Conservation (phyloP, 495 filamentous ascomycete genomes). For the Bathelium albidoporum region DNA sequence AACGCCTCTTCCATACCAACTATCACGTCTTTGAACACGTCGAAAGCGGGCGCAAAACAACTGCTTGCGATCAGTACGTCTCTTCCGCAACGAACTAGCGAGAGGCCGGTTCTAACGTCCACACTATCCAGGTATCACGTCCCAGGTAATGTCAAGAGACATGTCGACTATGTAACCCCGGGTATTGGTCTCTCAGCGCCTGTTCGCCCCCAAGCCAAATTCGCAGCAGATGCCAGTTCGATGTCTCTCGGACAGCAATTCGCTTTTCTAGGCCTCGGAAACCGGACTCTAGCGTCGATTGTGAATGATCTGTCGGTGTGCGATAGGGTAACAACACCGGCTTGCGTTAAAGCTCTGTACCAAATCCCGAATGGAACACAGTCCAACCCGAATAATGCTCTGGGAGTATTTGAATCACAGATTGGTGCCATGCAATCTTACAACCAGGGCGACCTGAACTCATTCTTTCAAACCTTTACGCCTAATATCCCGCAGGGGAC, state of each 20-base stretch:
- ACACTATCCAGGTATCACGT: conserved; percentile 10
- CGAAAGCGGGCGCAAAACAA: conserved; percentile 6
- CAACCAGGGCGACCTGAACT: conserved; percentile 12
- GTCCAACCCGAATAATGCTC: conserved; percentile 5
- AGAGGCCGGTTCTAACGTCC: neutral
- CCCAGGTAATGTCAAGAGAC: conserved; percentile 7
- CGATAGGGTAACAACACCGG: conserved; percentile 13
- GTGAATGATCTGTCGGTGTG: conserved; percentile 10
- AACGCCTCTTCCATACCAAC: conserved; percentile 16
- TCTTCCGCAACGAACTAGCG: neutral
- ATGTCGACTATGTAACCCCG: conserved; percentile 18
- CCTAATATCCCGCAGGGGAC: conserved; percentile 10
- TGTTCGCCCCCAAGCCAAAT: neutral
- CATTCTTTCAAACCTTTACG: conserved; percentile 12
- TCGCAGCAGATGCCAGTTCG: neutral
- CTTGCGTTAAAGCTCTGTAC: conserved; percentile 13
- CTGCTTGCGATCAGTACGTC: conserved; percentile 17
- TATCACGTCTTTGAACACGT: conserved; percentile 16
- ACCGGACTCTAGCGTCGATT: neutral
- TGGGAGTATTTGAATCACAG: conserved; percentile 11
- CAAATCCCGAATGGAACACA: conserved; percentile 8
- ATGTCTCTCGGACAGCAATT: neutral
- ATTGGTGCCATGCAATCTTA: conserved; percentile 5
- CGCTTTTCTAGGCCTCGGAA: neutral
- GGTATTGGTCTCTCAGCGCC: conserved; percentile 14